A percentile compares a stretch with the other conserved stretches of the same genome.
These are phyloP conservation scores for Botrytis byssoidea DNA, from an alignment of 2,329 filamentous ascomycete genomes.

Conservation along the genomic window DNA sequence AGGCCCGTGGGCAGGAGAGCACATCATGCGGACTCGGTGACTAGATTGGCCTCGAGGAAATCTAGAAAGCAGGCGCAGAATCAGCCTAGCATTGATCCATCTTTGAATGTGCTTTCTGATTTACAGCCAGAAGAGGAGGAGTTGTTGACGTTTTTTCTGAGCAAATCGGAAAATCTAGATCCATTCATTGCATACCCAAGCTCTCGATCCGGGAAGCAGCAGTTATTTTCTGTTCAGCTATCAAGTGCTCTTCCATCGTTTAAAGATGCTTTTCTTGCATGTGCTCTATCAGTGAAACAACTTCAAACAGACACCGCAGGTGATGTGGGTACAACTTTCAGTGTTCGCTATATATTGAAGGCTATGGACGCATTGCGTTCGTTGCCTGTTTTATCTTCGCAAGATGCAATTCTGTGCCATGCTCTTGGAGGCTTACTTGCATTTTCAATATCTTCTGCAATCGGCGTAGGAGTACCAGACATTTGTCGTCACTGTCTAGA, in stretches of 20 bases:
- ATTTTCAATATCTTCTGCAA: slow-evolving; percentile 33
- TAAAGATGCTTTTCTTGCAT: slow-evolving; percentile 36
- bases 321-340: slow-evolving; percentile 17
- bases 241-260: slow-evolving; percentile 21
- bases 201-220: neutral
- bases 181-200: slow-evolving; percentile 8
- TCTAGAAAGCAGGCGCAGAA: neutral
- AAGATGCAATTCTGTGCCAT: slow-evolving; percentile 32
- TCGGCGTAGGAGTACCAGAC: slow-evolving; percentile 34
- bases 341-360: slow-evolving; percentile 27
- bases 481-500: slow-evolving; percentile 34
- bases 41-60: neutral
- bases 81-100: too few species aligned
- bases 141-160: neutral
- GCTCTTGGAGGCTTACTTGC: slow-evolving; percentile 32
- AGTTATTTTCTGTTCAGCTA: neutral
- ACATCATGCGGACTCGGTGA: neutral
- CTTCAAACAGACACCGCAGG: slow-evolving; percentile 14
- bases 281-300: slow-evolving; percentile 32
- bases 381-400: slow-evolving; percentile 26
- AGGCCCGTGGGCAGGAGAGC: neutral
- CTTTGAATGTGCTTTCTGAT: neutral
- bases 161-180: neutral
- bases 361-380: slow-evolving; percentile 33
- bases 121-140: neutral